Conservation (phyloP, 78 protist species). For the Dictyostelium intermedium region DNA sequence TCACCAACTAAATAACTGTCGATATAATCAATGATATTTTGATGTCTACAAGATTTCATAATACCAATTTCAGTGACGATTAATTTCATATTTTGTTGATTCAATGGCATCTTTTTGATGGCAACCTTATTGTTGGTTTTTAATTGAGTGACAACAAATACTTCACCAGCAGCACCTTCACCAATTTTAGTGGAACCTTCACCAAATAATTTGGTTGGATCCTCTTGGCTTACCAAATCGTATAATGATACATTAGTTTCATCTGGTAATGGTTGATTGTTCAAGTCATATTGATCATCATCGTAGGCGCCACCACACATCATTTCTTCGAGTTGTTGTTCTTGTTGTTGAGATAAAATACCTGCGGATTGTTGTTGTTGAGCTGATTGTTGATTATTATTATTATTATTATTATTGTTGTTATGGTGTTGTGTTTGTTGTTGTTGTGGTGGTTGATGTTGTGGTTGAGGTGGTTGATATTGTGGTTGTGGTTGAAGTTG, state of each 20-base stretch:
- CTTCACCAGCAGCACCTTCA: slow-evolving; percentile 86
- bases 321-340: slow-evolving; percentile 4
- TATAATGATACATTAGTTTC: slow-evolving; percentile 62
- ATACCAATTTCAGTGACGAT: slow-evolving; percentile 88
- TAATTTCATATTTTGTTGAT: slow-evolving; percentile 86
- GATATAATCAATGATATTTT: slow-evolving; percentile 89
- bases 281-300: not conserved
- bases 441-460: not conserved
- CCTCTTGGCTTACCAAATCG: slow-evolving; percentile 78
- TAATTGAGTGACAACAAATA: slow-evolving; percentile 70
- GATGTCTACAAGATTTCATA: slow-evolving; percentile 88
- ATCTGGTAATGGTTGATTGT: slow-evolving; percentile 64
- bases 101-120: slow-evolving; percentile 86
- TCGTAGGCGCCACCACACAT: slow-evolving; percentile 25
- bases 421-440: not conserved
- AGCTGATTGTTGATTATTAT: not conserved
- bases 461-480: not conserved
- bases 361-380: slow-evolving; percentile 1
- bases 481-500: not conserved
- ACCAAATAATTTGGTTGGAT: slow-evolving; percentile 75
- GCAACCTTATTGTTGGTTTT: slow-evolving; percentile 81
- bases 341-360: not conserved
- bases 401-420: not conserved
- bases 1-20: slow-evolving; percentile 81
- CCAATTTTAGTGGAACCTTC: slow-evolving; percentile 71